Evolutionary conservation across 768 basidiomycete genomes (phyloP).

Genomic region (Tricholoma matsutake): DNA sequence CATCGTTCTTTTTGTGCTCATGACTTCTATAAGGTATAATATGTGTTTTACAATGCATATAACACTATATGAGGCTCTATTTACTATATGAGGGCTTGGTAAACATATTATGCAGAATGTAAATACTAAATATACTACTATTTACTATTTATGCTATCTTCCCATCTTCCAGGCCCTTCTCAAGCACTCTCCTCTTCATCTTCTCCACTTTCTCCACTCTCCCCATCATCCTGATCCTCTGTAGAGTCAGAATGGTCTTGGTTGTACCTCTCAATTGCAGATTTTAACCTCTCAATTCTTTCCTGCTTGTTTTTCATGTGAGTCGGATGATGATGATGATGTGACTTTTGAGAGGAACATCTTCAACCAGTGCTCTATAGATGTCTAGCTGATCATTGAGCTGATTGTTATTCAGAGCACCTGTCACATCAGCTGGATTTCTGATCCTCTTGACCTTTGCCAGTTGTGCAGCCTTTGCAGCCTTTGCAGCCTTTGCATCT

Average conservation of each 20-base stretch:
- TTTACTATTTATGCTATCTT: no score
- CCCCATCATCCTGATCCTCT: background rate
- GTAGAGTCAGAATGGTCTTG: background rate
- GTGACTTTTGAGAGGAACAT: background rate
- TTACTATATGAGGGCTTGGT: no score
- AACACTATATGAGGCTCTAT: no score
- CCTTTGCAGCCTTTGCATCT: background rate
- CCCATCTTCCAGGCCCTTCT: no score
- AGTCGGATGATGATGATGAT: no score
- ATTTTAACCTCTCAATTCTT: background rate
- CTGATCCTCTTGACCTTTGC: background rate
- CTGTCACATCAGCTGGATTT: background rate
- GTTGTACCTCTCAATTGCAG: background rate
- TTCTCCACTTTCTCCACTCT: no score
- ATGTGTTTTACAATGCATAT: no score
- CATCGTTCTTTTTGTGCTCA: no score
- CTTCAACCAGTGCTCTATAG: background rate
- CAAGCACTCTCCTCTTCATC: no score
- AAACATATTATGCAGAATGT: no score
- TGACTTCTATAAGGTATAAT: no score
- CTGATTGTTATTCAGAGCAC: background rate
- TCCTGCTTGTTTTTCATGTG: background rate
- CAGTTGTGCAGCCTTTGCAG: background rate
- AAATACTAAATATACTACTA: no score
- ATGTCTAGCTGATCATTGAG: background rate